Base-by-base conservation (phyloP, 1,284 basidiomycete genomes). In the Leccinum angustisporum region DNA sequence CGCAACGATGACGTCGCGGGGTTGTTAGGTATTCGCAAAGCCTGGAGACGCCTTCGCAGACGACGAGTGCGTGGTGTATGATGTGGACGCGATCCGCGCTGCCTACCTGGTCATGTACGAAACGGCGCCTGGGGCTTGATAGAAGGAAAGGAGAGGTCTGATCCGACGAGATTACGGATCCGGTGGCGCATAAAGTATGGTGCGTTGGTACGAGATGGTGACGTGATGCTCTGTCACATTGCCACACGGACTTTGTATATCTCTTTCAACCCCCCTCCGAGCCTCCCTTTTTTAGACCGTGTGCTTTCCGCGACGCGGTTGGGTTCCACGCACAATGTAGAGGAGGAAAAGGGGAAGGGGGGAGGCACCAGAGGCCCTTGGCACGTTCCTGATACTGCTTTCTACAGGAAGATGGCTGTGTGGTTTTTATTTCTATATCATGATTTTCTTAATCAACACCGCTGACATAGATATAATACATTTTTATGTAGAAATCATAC, bases 41-140 rank as follows among this genome's bases (percentile, higher is more conserved):
- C 57, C 72, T 0, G 70, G 63, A 10, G 5, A 56, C 25, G 53
- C 5, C 8, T 71, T 71, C 46, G 1, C 2, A n/a, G 62, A 69
- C 2, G 70, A 72, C 36, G 72, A 73, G 38, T 69, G 30, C 31
- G 69, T 72, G 33, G 65, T 73, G 5, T 72, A 72, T 25, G 34
- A 72, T 16, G 62, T 56, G 6, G 59, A 70, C 2, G 69, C 72
- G 8, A 67, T 73, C 34, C 70, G 66, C 4, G 18, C 70, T 1
- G 71, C 70, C n/a, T 72, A 73, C 14, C 63, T 73, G 2, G 51
- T 73, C 33, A 14, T 71, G 61, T 70, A 72, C 46, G 63, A 66
- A 13, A 62, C 11, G 38, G 51, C n/a, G 16, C 1, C 7, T 5
- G 14, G 25, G 1, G 9, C 34, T 25, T 69, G 57, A 67, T 7